Percentiles rank a stretch among this genome's conserved stretches.
Conservation (phyloP, 441 rosid species). For the Adansonia grandidieri region DNA sequence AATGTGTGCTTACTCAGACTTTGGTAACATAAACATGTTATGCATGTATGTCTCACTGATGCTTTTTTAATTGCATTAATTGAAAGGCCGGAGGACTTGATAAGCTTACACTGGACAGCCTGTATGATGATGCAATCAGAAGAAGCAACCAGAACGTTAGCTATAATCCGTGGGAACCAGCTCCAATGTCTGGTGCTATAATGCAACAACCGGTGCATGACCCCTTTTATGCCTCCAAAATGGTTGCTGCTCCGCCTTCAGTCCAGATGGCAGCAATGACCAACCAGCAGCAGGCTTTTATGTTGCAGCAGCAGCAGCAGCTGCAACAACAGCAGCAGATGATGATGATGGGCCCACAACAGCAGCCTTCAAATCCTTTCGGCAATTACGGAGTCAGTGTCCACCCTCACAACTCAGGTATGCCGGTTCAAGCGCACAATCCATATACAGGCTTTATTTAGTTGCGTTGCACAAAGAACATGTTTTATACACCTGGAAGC, state of each 20-base stretch:
- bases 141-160: constrained; percentile 73
- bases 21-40: not conserved
- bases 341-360: constrained; percentile 50
- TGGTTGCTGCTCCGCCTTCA: constrained; percentile 63
- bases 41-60: constrained; percentile 17
- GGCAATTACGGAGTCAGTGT: constrained; percentile 55
- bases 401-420: constrained; percentile 64
- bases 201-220: constrained; percentile 62
- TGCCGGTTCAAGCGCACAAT: constrained; percentile 76
- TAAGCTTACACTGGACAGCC: constrained; percentile 89
- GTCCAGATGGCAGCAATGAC: constrained; percentile 82
- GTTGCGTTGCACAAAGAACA: constrained; percentile 24
- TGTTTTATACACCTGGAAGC: constrained; percentile 27
- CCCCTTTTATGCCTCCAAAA: constrained; percentile 68
- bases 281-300: constrained; percentile 78
- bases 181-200: constrained; percentile 54
- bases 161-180: constrained; percentile 86
- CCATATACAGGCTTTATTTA: constrained; percentile 68
- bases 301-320: constrained; percentile 59
- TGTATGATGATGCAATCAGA: constrained; percentile 94
- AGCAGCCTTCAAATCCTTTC: constrained; percentile 65
- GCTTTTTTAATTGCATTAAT: constrained; percentile 18
- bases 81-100: constrained; percentile 92
- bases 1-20: not conserved
- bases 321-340: constrained; percentile 50